Conservation (phyloP, 495 filamentous ascomycete genomes). For the Haplographium delicatum region DNA sequence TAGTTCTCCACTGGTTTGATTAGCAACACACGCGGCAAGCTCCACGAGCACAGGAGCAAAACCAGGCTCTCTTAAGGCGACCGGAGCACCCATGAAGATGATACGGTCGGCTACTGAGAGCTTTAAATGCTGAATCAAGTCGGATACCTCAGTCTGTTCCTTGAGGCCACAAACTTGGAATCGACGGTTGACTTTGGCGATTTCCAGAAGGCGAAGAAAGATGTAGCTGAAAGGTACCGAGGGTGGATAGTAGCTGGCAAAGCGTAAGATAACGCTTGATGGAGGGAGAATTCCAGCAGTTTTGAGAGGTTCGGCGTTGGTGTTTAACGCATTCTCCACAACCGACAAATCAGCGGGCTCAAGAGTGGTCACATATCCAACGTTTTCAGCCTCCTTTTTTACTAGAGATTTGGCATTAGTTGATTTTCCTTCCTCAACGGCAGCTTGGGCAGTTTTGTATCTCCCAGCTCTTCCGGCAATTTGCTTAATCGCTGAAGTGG, state of each 20-base stretch:
- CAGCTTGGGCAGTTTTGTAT: slow-evolving; percentile 65
- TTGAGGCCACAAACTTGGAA: slow-evolving; percentile 69
- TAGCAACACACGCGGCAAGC: slow-evolving; percentile 62
- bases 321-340: slow-evolving; percentile 56
- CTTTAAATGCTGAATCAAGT: slow-evolving; percentile 59
- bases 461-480: slow-evolving; percentile 93
- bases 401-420: slow-evolving; percentile 2
- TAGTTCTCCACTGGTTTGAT: slow-evolving; percentile 55
- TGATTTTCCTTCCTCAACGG: slow-evolving; percentile 17
- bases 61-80: slow-evolving; percentile 30
- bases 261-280: slow-evolving; percentile 55
- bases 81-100: slow-evolving; percentile 68
- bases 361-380: slow-evolving; percentile 78
- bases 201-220: slow-evolving; percentile 62
- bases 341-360: slow-evolving; percentile 61
- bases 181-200: slow-evolving; percentile 49
- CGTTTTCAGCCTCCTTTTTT: slow-evolving; percentile 30
- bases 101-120: slow-evolving; percentile 68
- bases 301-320: slow-evolving; percentile 57
- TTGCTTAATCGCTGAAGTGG: slow-evolving; percentile 81
- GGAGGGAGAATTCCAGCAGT: slow-evolving; percentile 75
- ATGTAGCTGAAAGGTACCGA: slow-evolving; percentile 73
- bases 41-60: slow-evolving; percentile 43
- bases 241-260: slow-evolving; percentile 72
- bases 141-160: slow-evolving; percentile 57